Percentiles rank a stretch among this genome's conserved stretches.
These are phyloP conservation scores for Neodidymelliopsis sp. DNA, from an alignment of 2,329 filamentous ascomycete species.

Conservation along the genomic window DNA sequence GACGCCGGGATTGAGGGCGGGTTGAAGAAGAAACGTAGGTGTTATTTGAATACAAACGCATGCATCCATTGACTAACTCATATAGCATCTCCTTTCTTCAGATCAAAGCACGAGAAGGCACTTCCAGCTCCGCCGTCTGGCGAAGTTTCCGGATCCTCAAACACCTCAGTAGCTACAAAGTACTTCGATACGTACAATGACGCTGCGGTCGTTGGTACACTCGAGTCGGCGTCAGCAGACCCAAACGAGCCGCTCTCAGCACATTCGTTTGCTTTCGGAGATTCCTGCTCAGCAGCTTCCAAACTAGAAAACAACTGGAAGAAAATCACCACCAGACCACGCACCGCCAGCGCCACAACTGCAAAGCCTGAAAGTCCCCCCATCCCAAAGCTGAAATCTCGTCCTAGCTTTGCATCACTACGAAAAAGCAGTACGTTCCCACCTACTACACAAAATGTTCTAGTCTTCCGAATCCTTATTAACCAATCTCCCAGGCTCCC, in stretches of 20 bases:
- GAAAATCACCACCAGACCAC: no score
- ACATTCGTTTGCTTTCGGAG: neutral
- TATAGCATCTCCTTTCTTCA: slow-evolving; percentile 19
- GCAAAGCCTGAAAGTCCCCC: neutral
- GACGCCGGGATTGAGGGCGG: slow-evolving; percentile 25
- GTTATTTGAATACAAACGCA: neutral
- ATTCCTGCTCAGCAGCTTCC: neutral
- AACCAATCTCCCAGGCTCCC: slow-evolving; percentile 20
- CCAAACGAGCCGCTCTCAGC: neutral
- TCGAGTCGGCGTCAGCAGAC: neutral
- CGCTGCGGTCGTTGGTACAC: neutral
- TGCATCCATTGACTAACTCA: slow-evolving; percentile 4
- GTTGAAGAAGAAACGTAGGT: slow-evolving; percentile 28
- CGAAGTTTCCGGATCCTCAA: neutral
- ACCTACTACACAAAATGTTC: no score
- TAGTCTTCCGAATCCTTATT: neutral
- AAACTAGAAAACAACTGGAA: neutral
- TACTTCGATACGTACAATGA: neutral
- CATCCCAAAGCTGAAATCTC: slow-evolving; percentile 18
- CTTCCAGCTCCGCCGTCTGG: neutral
- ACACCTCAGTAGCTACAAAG: neutral
- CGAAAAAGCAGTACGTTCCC: slow-evolving; percentile 22
- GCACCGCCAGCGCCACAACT: no score
- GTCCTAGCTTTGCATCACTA: slow-evolving; percentile 22
- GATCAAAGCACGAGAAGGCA: neutral